Evolutionary conservation across 1,139 yeast species (phyloP).

Genomic region (Taphrina flavorubra): DNA sequence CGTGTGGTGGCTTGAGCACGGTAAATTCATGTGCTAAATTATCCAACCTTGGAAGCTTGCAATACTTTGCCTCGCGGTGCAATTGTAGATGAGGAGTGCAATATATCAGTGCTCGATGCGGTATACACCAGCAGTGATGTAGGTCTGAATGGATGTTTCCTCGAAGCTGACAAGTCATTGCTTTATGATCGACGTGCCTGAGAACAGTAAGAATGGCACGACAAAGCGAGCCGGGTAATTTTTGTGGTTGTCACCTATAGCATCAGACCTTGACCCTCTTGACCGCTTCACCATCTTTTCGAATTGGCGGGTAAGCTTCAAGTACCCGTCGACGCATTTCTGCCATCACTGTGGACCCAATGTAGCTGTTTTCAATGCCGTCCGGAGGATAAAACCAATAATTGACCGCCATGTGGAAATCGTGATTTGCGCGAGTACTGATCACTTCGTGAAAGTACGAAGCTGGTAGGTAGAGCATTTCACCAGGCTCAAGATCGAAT

Average conservation of each 20-base stretch:
- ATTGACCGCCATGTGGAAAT: constrained; percentile 41
- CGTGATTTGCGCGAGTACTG: constrained; percentile 22
- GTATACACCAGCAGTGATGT: too few relatives aligned
- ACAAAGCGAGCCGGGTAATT: too few relatives aligned
- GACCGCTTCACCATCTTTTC: background rate
- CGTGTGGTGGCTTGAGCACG: too few relatives aligned
- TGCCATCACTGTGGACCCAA: constrained; percentile 5
- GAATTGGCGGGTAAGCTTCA: background rate
- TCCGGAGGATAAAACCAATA: constrained; percentile 43
- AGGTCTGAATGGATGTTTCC: too few relatives aligned
- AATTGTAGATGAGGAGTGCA: too few relatives aligned
- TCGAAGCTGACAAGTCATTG: too few relatives aligned
- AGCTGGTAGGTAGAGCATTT: constrained; percentile 42
- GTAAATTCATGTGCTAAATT: too few relatives aligned
- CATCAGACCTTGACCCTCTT: constrained; percentile 16
- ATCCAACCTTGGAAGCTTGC: too few relatives aligned
- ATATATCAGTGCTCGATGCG: too few relatives aligned
- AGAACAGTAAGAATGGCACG: too few relatives aligned
- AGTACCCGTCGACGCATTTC: constrained; percentile 12
- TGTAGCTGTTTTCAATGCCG: constrained; percentile 1
- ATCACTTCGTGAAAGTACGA: constrained; percentile 43
- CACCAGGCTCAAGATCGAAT: constrained; percentile 26
- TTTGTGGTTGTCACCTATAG: background rate
- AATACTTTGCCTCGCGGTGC: too few relatives aligned
- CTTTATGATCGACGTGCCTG: too few relatives aligned